Conservation (phyloP, 192 early-diverging fungal genomes). For the Coemansia sp. region DNA sequence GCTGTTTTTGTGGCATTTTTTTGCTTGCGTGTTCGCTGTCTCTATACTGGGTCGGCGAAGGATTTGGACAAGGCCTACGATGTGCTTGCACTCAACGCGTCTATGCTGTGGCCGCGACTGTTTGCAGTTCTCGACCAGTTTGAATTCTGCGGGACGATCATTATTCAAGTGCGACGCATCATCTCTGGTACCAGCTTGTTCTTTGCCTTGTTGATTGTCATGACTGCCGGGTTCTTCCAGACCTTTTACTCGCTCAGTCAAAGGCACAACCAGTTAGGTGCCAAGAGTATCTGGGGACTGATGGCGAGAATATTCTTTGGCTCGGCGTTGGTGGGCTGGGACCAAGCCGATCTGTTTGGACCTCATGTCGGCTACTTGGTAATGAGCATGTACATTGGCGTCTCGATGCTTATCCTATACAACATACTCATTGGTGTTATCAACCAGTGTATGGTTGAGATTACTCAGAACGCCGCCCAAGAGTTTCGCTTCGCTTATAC, state of each 20-base stretch:
- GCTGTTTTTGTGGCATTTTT: constrained; percentile 33
- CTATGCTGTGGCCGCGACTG: constrained; percentile 45
- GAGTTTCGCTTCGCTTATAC: constrained; percentile 47
- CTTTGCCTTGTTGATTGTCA: constrained; percentile 40
- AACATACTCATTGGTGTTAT: constrained; percentile 51
- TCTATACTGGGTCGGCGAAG: constrained; percentile 25
- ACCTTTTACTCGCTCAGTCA: constrained; percentile 41
- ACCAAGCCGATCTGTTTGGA: constrained; percentile 39
- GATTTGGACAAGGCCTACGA: constrained; percentile 47
- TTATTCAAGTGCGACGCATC: constrained; percentile 43
- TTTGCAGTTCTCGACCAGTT: constrained; percentile 46
- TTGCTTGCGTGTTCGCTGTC: constrained; percentile 29
- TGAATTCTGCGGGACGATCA: constrained; percentile 48
- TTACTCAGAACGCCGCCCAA: constrained; percentile 34
- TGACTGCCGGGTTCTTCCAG: constrained; percentile 46
- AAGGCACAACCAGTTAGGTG: constrained; percentile 33
- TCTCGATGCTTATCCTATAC: constrained; percentile 49
- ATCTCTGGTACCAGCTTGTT: constrained; percentile 42
- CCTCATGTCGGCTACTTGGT: constrained; percentile 33
- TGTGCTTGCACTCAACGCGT: constrained; percentile 39
- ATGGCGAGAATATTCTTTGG: constrained; percentile 51
- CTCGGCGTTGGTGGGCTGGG: constrained; percentile 37
- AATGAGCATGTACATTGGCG: constrained; percentile 47
- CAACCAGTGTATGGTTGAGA: constrained; percentile 47
- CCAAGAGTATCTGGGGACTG: constrained; percentile 32